Evolutionary conservation across 192 early-diverging fungal genomes (phyloP), one percentile per base, ranked within the genome.

Genomic region (Fimicolochytrium jonesii): DNA sequence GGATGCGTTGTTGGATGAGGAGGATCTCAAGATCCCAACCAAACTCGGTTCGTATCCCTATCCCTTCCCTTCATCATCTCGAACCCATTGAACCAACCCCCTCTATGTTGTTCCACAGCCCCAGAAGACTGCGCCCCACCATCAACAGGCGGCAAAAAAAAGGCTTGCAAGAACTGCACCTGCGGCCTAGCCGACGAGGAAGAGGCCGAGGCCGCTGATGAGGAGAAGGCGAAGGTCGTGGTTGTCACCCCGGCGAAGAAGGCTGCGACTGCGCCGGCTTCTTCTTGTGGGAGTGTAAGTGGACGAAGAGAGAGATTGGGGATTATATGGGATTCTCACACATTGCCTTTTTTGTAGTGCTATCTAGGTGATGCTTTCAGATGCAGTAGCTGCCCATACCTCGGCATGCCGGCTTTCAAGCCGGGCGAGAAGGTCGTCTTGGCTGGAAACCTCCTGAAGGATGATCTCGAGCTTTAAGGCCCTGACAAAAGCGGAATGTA

Each of bases 81-180:
- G n/a, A n/a, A n/a, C n/a, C n/a, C n/a, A n/a, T n/a, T n/a, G n/a
- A n/a, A n/a, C n/a, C n/a, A n/a, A n/a, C n/a, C n/a, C n/a, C n/a
- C n/a, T n/a, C n/a, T n/a, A n/a, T n/a, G n/a, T n/a, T n/a, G n/a
- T n/a, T n/a, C 68, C 9, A 51, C 48, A 68, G 73, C 70, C 26
- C 88, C 90, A 4, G 86, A 85, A 42, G 88, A 88, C 45, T 87
- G 85, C 72, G 81, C 79, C 70, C 77, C 88, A 48, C n/a, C n/a
- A n/a, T n/a, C n/a, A n/a, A 73, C 72, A 45, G 79, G 75, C 47
- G 77, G 87, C 30, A 89, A 89, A 67, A 76, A 85, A 59, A 97
- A 94, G 77, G 91, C 94, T 18, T 98, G 96, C 82, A 98, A 98
- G 79, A 93, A 95, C 77, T 98, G 96, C 70, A 86, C 86, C 7